Percentiles rank a stretch among this genome's conserved stretches.
Conservation (phyloP, 2,329 filamentous ascomycete species). For the Truncatella angustata region DNA sequence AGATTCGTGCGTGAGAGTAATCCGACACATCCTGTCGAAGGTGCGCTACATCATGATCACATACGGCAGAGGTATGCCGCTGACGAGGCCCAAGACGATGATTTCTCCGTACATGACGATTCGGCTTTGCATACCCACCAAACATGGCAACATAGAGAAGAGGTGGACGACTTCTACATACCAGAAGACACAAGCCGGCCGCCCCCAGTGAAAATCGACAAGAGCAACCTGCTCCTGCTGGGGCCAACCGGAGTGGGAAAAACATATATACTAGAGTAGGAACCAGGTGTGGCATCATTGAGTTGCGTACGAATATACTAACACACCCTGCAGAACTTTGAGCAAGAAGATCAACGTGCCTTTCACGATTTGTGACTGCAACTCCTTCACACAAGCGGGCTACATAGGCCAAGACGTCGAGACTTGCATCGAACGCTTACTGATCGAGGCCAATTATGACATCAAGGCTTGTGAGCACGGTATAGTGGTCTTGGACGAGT, state of each 20-base stretch:
- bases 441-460: conserved; percentile 89
- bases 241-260: conserved; percentile 95
- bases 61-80: conserved; percentile 25
- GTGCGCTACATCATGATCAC: conserved; percentile 43
- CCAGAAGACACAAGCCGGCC: conserved; percentile 44
- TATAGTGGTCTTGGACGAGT: conserved; percentile 94
- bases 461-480: conserved; percentile 81
- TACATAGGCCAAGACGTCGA: conserved; percentile 99
- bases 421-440: conserved; percentile 83
- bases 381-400: conserved; percentile 91
- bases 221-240: conserved; percentile 88
- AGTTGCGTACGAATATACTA: conserved; percentile 12
- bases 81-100: conserved; percentile 46
- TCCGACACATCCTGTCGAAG: conserved; percentile 73
- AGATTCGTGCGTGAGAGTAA: conserved; percentile 68
- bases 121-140: conserved; percentile 42
- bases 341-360: conserved; percentile 93
- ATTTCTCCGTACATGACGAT: conserved; percentile 52
- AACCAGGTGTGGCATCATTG: conserved; percentile 22
- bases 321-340: conserved; percentile 63
- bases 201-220: conserved; percentile 74
- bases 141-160: conserved; percentile 25
- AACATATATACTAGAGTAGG: conserved; percentile 84
- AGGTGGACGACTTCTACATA: conserved; percentile 44
- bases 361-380: conserved; percentile 94